Conservation (phyloP, 164 flowering plant genomes). For the Umbellularia californica region DNA sequence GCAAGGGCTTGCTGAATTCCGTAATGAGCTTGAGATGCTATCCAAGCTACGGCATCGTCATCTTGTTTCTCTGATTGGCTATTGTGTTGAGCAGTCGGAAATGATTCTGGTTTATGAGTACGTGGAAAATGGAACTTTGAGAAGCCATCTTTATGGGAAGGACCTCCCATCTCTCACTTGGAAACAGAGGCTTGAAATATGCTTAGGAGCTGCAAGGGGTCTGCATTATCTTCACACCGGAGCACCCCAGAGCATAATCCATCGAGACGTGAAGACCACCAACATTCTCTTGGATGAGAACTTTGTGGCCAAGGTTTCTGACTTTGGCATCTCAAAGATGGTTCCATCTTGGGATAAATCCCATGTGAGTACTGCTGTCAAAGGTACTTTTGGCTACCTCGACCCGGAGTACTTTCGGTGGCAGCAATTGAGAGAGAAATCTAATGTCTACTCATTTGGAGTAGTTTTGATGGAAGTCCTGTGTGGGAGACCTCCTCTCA, state of each 20-base stretch:
- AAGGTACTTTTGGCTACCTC: conserved; percentile 92
- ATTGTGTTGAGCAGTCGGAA: conserved; percentile 88
- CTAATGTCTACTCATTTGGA: conserved; percentile 94
- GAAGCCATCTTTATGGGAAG: conserved; percentile 88
- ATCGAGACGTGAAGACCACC: conserved; percentile 92
- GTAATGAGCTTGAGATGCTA: conserved; percentile 89
- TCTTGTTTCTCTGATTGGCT: conserved; percentile 92
- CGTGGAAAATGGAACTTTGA: conserved; percentile 94
- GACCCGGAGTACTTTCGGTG: conserved; percentile 95
- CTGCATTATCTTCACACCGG: conserved; percentile 98
- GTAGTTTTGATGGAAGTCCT: conserved; percentile 94
- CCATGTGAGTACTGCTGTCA: conserved; percentile 94
- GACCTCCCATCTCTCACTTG: conserved; percentile 76
- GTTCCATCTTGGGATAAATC: conserved; percentile 92
- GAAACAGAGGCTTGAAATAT: conserved; percentile 91
- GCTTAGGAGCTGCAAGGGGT: conserved; percentile 95
- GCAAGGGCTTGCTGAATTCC: conserved; percentile 90
- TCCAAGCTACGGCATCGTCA: conserved; percentile 96
- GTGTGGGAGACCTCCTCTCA: conserved; percentile 82
- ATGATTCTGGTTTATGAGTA: conserved; percentile 90
- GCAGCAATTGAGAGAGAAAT: conserved; percentile 88
- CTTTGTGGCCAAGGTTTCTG: conserved; percentile 91
- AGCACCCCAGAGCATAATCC: conserved; percentile 81
- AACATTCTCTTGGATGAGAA: conserved; percentile 87
- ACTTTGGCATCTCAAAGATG: conserved; percentile 89